Base-by-base conservation (phyloP, 345 rosid species). In the Cochlearia excelsa region DNA sequence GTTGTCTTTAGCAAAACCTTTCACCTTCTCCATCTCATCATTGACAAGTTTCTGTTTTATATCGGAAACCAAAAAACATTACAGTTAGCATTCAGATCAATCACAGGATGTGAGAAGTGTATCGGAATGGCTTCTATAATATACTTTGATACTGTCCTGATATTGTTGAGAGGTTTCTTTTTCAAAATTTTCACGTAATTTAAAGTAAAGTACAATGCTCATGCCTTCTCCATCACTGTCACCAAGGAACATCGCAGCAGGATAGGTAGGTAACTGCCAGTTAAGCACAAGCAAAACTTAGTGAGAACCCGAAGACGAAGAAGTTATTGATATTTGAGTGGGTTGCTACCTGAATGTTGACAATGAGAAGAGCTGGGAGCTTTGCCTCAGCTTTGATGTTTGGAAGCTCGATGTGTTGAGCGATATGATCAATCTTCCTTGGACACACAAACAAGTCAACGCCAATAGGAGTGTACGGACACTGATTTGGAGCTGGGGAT, bases 201-300 rank as follows among this genome's bases (percentile, higher is more conserved):
- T 88, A 51, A 92, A 92, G 61, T 88, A 86, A 39, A 92, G 76
- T 28, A 92, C 87, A 26, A 92, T 88, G 67, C 97, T 92, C 90
- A 92, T 78, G 54, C 98, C 97, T 83, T 88, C 98, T 5, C 98
- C 98, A 69, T 84, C 84, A 23, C 75, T 79, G 54, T 88, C 97
- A 1, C 95, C 96, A 38, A 81, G 82, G 70, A 92, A 92, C 89
- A 92, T 80, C 35, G 93, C 78, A 35, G 90, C 85, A 43, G 97
- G 98, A 78, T 92, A 92, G 33, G 93, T 86, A 37, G 98, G 98
- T 62, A 91, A 72, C 98, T 92, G 84, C 68, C 29, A 73, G 38
- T 16, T 28, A 57, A 16, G 33, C 41, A 46, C 23, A 29, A 50
- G 8, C 16, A 58, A 59, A 59, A 30, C 0, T 2, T 38, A 10